Conservation (phyloP, 1,284 basidiomycete genomes). For the Apiotrichum mycotoxinovorans region DNA sequence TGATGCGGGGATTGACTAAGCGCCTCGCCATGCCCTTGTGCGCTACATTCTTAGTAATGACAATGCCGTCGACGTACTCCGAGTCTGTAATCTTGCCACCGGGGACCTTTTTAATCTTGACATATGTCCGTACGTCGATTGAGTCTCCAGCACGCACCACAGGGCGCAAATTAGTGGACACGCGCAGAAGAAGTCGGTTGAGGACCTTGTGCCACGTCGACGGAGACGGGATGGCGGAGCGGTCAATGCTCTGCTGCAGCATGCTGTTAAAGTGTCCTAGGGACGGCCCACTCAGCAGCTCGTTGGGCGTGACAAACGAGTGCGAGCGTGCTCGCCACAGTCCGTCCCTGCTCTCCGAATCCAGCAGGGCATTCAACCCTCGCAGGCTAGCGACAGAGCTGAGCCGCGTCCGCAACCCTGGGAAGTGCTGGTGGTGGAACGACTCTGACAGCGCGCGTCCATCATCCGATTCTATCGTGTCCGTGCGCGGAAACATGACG, state of each 20-base stretch:
- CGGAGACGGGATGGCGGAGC: constrained; percentile 67
- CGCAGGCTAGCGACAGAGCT: constrained; percentile 39
- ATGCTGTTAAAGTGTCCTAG: constrained; percentile 83
- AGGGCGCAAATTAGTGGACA: constrained; percentile 46
- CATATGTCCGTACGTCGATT: constrained; percentile 90
- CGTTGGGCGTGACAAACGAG: constrained; percentile 36
- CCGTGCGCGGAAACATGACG: constrained; percentile 37
- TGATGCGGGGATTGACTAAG: constrained; percentile 69
- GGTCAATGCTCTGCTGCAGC: constrained; percentile 68
- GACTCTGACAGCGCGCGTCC: constrained; percentile 27
- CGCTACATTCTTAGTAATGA: constrained; percentile 96
- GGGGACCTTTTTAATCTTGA: constrained; percentile 98
- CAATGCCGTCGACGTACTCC: constrained; percentile 94
- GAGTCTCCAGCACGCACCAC: constrained; percentile 61
- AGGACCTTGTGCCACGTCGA: constrained; percentile 82
- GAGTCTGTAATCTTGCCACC: constrained; percentile 88
- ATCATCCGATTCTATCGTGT: constrained; percentile 35
- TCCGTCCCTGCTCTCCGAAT: constrained; percentile 41
- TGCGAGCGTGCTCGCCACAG: constrained; percentile 46
- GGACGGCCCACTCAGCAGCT: constrained; percentile 73
- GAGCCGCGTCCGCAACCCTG: constrained; percentile 35
- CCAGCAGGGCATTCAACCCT: constrained; percentile 42
- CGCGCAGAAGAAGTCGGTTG: constrained; percentile 58
- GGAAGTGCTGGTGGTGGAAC: constrained; percentile 19
- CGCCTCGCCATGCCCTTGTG: constrained; percentile 68